Evolutionary conservation across 495 filamentous ascomycete species (phyloP), one percentile per base, ranked within the genome.

Genomic region (Podospora appendiculata): DNA sequence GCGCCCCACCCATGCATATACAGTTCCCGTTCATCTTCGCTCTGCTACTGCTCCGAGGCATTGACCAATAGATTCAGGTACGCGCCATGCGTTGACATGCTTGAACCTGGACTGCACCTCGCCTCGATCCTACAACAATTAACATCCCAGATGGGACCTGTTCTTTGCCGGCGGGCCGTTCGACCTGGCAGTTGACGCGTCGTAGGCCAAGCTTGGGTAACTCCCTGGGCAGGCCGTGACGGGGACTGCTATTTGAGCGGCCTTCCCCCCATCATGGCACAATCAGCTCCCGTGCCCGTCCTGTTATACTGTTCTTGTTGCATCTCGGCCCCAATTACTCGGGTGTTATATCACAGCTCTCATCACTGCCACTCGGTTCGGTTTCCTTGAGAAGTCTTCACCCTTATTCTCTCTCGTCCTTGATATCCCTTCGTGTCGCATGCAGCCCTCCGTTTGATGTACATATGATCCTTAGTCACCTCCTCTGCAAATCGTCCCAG

Each of bases 31-130:
- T 25, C 25, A 25, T 2, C n/a, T 25, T 25, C 25, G 2, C 25
- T 2, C 33, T 48, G 45, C 43, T 35, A 34, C 54, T 36, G 11
- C 40, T 32, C 40, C 52, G 33, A 46, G 51, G 52, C 55, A 57
- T 56, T 55, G 48, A 50, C 57, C 60, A 60, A 60, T 60, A 58
- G 53, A 58, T 53, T 33, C 41, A 34, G 18, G 11, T 25, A 32
- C 32, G 35, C 41, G 19, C 5, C 43, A 41, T 41, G 13, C 36
- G 2, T 32, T 3, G 6, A 12, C 40, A 13, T 38, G 36, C 38
- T 35, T 6, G 25, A 19, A 12, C 35, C 35, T 13, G 32, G 19
- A 13, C 8, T 16, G n/a, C 41, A 51, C 9, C n/a, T 25, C 25
- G 25, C 43, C 43, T 49, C 49, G 33, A 52, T 45, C 41, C 41